These are phyloP conservation scores for Parafenestella ontariensis DNA, from an alignment of 2,329 filamentous ascomycete species.

Conservation along the genomic window DNA sequence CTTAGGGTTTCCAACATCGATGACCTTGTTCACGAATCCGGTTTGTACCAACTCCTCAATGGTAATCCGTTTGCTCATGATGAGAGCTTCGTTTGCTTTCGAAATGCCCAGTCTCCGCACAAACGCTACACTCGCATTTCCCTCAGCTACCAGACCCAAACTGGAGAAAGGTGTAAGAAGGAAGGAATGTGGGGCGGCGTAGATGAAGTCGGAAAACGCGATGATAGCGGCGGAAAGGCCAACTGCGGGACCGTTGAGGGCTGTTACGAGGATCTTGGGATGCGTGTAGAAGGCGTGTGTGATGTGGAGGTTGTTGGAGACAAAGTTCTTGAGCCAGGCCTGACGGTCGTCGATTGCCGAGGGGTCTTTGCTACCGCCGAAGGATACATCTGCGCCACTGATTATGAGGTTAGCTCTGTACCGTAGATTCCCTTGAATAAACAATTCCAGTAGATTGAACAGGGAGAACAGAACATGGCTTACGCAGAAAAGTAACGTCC, in stretches of 20 bases:
- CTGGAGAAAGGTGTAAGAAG: conserved; percentile 91
- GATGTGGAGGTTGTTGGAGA: conserved; percentile 85
- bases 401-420: not conserved
- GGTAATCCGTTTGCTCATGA: conserved; percentile 83
- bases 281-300: conserved; percentile 92
- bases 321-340: conserved; percentile 75
- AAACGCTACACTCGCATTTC: conserved; percentile 78
- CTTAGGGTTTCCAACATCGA: conserved; percentile 62
- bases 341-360: conserved; percentile 51
- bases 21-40: conserved; percentile 87
- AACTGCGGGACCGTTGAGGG: conserved; percentile 89
- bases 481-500: conserved; percentile 89
- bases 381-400: conserved; percentile 81
- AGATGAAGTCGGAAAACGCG: conserved; percentile 90
- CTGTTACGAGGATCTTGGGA: conserved; percentile 89
- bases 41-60: conserved; percentile 74
- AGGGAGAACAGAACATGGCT: conserved; percentile 31
- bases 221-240: conserved; percentile 86
- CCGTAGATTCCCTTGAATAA: not conserved
- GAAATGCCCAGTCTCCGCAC: conserved; percentile 79
- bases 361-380: conserved; percentile 54
- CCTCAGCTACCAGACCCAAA: conserved; percentile 88
- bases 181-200: conserved; percentile 79
- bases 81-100: conserved; percentile 89
- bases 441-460: not conserved